Conservation (phyloP, 2,329 filamentous ascomycete genomes). For the Alternaria sp. region DNA sequence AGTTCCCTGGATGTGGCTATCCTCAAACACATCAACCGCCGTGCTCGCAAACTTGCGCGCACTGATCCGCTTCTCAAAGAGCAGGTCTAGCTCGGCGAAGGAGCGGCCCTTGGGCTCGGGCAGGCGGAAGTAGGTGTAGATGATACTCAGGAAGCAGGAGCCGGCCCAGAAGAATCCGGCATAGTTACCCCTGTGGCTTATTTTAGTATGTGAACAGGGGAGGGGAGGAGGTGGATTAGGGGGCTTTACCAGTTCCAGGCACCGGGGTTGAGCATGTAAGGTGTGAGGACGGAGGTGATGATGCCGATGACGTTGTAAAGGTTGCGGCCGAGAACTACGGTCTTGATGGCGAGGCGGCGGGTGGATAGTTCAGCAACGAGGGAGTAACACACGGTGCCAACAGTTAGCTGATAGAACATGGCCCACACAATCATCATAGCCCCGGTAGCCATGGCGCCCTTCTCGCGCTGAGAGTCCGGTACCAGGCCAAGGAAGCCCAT, state of each 20-base stretch:
- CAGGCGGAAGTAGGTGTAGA: slow-evolving; percentile 82
- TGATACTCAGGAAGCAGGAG: slow-evolving; percentile 79
- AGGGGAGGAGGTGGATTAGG: background rate
- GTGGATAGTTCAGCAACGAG: slow-evolving; percentile 86
- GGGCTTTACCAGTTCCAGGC: slow-evolving; percentile 72
- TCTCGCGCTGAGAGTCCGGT: slow-evolving; percentile 64
- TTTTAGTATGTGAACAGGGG: background rate
- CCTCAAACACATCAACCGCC: slow-evolving; percentile 63
- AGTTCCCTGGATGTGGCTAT: slow-evolving; percentile 39
- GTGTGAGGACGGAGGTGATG: slow-evolving; percentile 80
- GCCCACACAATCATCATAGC: slow-evolving; percentile 71
- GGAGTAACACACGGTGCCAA: slow-evolving; percentile 89
- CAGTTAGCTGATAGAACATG: slow-evolving; percentile 79
- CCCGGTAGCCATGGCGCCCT: slow-evolving; percentile 79
- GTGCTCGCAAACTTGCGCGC: slow-evolving; percentile 75
- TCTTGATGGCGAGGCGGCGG: slow-evolving; percentile 86
- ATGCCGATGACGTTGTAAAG: slow-evolving; percentile 82
- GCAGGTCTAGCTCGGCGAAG: slow-evolving; percentile 84
- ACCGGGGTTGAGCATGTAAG: slow-evolving; percentile 89
- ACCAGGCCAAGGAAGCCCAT: slow-evolving; percentile 85
- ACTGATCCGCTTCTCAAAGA: slow-evolving; percentile 77
- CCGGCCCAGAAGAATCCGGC: slow-evolving; percentile 89
- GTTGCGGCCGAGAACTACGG: slow-evolving; percentile 83
- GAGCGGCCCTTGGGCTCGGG: slow-evolving; percentile 82
- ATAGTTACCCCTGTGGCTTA: slow-evolving; percentile 70